Evolutionary conservation across 768 basidiomycete genomes (phyloP).

Genomic region (Krasilnikovozyma curviuscula): DNA sequence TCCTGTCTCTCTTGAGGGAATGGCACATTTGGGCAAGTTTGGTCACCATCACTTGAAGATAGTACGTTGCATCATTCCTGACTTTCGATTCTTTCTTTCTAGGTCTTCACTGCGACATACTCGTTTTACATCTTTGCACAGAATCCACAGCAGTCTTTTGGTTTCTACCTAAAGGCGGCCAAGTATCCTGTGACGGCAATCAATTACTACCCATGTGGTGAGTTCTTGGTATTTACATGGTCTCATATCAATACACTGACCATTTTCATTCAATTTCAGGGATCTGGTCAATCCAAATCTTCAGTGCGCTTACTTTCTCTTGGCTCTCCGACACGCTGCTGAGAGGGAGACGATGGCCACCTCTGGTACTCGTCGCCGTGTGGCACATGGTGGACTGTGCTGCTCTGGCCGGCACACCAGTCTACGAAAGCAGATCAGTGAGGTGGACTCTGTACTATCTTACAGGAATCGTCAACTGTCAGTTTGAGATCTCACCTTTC

Average conservation of each 20-base stretch:
- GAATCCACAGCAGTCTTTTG: background rate
- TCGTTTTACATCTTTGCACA: background rate
- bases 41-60: no score
- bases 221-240: no score
- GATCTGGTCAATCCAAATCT: background rate
- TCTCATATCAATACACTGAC: no score
- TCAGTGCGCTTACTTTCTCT: background rate
- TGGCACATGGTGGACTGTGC: background rate
- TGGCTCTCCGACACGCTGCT: background rate
- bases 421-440: background rate
- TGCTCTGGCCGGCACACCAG: background rate
- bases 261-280: no score
- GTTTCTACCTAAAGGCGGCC: background rate
- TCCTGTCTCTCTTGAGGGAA: background rate
- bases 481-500: no score
- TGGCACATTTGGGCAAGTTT: constrained; percentile 6
- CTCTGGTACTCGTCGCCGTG: background rate
- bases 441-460: background rate
- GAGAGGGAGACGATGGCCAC: background rate
- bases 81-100: no score
- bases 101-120: background rate
- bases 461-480: background rate
- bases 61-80: no score
- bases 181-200: background rate
- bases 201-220: constrained; percentile 5